Evolutionary conservation across 306 rosid genomes (phyloP).

Genomic region (Corylus americana): DNA sequence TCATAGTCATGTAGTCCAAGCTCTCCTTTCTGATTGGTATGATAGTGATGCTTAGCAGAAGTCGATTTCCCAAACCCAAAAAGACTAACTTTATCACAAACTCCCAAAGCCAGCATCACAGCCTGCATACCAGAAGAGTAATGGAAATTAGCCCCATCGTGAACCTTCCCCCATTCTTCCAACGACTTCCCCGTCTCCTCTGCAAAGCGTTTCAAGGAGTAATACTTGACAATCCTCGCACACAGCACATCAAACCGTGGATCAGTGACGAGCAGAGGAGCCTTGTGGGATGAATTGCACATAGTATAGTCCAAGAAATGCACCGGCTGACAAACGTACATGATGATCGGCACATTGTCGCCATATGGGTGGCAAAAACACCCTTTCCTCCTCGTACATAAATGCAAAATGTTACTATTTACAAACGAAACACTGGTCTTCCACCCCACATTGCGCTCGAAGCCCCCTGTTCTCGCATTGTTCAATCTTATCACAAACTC

Average conservation of each 20-base stretch:
- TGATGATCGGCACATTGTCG: slow-evolving; percentile 58
- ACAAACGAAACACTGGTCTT: slow-evolving; percentile 82
- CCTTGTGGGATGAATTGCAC: slow-evolving; percentile 74
- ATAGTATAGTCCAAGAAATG: slow-evolving; percentile 84
- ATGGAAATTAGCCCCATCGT: slow-evolving; percentile 78
- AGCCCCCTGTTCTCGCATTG: slow-evolving; percentile 67
- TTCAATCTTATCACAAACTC: slow-evolving; percentile 76
- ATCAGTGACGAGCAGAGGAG: slow-evolving; percentile 76
- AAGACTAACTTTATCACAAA: slow-evolving; percentile 79
- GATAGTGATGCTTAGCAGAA: slow-evolving; percentile 88
- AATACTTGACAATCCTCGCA: slow-evolving; percentile 83
- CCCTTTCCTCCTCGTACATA: slow-evolving; percentile 79
- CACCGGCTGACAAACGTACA: slow-evolving; percentile 88
- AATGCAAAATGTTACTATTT: slow-evolving; percentile 87
- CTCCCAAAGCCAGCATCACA: slow-evolving; percentile 82
- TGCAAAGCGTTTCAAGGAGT: slow-evolving; percentile 74
- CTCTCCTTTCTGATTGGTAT: slow-evolving; percentile 88
- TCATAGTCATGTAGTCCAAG: slow-evolving; percentile 89
- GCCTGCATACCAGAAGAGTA: slow-evolving; percentile 99
- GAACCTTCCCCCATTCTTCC: slow-evolving; percentile 69
- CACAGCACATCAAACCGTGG: slow-evolving; percentile 76
- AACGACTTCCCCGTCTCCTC: slow-evolving; percentile 68
- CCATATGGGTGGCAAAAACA: slow-evolving; percentile 96
- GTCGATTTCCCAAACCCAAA: slow-evolving; percentile 87
- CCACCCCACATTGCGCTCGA: slow-evolving; percentile 66